These are phyloP conservation scores for Lasiodiplodia gonubiensis DNA, from an alignment of 2,329 filamentous ascomycete genomes.

Conservation along the genomic window DNA sequence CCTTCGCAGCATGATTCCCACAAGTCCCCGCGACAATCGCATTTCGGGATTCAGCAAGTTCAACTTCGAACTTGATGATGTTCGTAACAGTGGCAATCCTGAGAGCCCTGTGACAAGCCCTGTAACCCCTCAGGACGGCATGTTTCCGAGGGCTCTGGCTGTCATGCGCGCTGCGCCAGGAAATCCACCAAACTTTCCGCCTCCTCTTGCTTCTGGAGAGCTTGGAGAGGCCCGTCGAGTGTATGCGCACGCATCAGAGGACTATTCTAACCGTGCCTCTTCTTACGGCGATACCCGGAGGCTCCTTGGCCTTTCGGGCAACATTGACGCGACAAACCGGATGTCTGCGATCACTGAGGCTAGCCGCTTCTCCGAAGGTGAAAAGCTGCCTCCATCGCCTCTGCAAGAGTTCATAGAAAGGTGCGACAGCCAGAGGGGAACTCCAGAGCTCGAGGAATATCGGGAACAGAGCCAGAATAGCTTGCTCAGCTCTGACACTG, in stretches of 20 bases:
- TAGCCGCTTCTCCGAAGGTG: background rate
- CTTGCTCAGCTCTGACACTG: background rate
- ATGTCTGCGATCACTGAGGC: constrained; percentile 1
- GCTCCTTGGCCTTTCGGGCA: constrained; percentile 21
- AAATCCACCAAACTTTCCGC: constrained; percentile 35
- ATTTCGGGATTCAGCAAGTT: constrained; percentile 36
- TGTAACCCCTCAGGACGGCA: constrained; percentile 10
- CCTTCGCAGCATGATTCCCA: constrained; percentile 12
- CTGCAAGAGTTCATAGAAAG: constrained; percentile 6
- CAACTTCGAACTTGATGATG: constrained; percentile 34
- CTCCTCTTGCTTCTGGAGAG: constrained; percentile 40
- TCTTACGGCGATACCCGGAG: constrained; percentile 28
- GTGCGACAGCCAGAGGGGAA: constrained; percentile 2
- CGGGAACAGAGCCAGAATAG: background rate
- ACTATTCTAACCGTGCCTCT: constrained; percentile 8
- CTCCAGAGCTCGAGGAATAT: background rate
- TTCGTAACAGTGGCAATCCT: constrained; percentile 13
- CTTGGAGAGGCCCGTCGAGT: constrained; percentile 33
- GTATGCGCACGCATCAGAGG: background rate
- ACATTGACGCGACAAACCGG: background rate
- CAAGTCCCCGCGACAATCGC: background rate
- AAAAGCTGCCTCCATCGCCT: constrained; percentile 4
- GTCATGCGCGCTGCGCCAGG: constrained; percentile 31
- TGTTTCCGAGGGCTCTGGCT: constrained; percentile 27
- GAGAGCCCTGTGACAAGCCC: constrained; percentile 10